These are phyloP conservation scores for Pichia sp. DNA, from an alignment of 1,139 yeast genomes.

Conservation along the genomic window DNA sequence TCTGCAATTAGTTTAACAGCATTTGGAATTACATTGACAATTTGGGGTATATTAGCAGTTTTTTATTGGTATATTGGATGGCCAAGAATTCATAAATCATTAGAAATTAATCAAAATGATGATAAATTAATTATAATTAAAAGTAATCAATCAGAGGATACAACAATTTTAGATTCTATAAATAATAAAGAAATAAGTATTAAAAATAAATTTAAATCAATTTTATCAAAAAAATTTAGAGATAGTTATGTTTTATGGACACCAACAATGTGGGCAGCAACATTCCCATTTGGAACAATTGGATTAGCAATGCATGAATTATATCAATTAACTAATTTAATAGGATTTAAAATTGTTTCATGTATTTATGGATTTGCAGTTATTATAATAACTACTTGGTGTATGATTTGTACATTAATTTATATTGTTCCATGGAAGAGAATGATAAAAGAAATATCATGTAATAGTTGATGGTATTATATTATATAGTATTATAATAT, in stretches of 20 bases:
- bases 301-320: slow-evolving; percentile 52
- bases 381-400: slow-evolving; percentile 33
- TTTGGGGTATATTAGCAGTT: slow-evolving; percentile 44
- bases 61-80: slow-evolving; percentile 32
- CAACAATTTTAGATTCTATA: too few relatives aligned
- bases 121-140: background rate
- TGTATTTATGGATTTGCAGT: slow-evolving; percentile 52
- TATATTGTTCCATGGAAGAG: slow-evolving; percentile 28
- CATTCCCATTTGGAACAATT: slow-evolving; percentile 89
- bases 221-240: background rate
- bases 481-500: too few relatives aligned
- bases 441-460: background rate
- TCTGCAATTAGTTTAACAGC: slow-evolving; percentile 41
- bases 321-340: slow-evolving; percentile 38
- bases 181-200: too few relatives aligned
- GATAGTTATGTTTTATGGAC: slow-evolving; percentile 34
- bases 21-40: slow-evolving; percentile 56
- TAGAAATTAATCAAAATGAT: background rate
- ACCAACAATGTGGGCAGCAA: slow-evolving; percentile 76
- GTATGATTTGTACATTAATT: slow-evolving; percentile 32
- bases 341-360: slow-evolving; percentile 52
- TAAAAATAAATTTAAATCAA: background rate
- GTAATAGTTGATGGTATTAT: too few relatives aligned
- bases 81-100: slow-evolving; percentile 12
- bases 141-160: too few relatives aligned